Conservation (phyloP, 1,139 yeast species). For the Saccharomyces hybrid region DNA sequence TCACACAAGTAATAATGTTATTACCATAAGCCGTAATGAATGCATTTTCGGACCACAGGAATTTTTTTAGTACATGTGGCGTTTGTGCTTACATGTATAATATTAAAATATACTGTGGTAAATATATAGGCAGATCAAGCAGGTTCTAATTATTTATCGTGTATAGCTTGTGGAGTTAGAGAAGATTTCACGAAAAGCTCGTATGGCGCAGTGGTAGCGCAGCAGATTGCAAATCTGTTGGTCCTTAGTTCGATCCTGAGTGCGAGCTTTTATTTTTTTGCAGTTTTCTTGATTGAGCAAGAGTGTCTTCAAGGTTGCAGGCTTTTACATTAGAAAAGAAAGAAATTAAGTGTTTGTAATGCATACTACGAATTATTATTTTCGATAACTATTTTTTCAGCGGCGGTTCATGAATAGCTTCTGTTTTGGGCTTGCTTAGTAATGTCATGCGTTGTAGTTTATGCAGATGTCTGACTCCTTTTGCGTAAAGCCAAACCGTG, state of each 20-base stretch:
- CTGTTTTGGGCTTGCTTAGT: constrained; percentile 26
- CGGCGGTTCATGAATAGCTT: neutral
- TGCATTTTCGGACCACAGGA: too few relatives aligned
- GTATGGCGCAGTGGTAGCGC: constrained; percentile 91
- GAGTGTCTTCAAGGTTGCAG: neutral
- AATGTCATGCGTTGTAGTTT: constrained; percentile 41
- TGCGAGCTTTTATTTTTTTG: constrained; percentile 44
- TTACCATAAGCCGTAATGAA: too few relatives aligned
- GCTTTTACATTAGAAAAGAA: neutral
- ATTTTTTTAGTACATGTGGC: too few relatives aligned
- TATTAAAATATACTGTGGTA: too few relatives aligned
- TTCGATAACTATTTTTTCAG: neutral
- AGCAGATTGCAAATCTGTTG: constrained; percentile 89
- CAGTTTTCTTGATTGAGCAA: neutral
- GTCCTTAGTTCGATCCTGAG: constrained; percentile 84
- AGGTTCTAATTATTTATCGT: too few relatives aligned
- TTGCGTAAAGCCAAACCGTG: constrained; percentile 31
- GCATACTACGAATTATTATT: neutral
- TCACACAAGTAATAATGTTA: too few relatives aligned
- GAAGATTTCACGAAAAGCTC: constrained; percentile 34
- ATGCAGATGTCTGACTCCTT: constrained; percentile 36
- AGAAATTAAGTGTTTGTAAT: neutral
- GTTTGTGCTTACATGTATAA: too few relatives aligned
- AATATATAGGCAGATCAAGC: too few relatives aligned
- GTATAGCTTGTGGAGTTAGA: too few relatives aligned